Conservation (phyloP, 352 stramenopile species). For the Blastocystis sp. region DNA sequence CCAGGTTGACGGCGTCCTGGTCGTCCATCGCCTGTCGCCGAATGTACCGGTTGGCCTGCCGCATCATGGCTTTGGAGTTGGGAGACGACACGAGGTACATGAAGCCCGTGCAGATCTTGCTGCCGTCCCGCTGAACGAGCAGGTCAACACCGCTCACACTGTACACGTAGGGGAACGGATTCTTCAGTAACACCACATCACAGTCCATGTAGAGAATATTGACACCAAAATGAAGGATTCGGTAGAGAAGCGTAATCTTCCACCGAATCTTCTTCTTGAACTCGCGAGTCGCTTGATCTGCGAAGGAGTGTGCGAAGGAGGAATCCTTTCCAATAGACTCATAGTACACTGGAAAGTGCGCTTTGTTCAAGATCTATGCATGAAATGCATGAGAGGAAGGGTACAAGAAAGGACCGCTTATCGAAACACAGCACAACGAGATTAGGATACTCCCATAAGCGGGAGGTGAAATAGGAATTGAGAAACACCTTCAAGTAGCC, state of each 20-base stretch:
- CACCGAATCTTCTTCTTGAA: conserved; percentile 37
- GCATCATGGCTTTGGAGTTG: not conserved
- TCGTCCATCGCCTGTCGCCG: not conserved
- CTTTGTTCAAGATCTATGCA: conserved; percentile 3
- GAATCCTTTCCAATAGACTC: conserved; percentile 1
- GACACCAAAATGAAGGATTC: not conserved
- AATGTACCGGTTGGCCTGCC: not conserved
- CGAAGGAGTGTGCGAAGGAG: not conserved
- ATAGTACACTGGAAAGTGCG: conserved; percentile 11
- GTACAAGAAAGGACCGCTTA: conserved; percentile 20
- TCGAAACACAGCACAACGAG: conserved; percentile 38
- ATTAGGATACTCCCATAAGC: conserved; percentile 30
- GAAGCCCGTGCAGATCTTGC: conserved; percentile 39
- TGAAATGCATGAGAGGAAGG: not conserved
- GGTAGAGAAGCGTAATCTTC: not conserved
- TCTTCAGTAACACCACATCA: conserved; percentile 39
- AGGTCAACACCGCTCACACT: not conserved
- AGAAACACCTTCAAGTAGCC: conserved; percentile 53
- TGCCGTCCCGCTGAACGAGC: conserved; percentile 22
- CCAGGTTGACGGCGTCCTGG: not conserved
- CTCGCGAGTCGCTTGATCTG: conserved; percentile 12
- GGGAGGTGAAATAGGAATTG: not conserved
- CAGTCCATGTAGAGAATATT: conserved; percentile 15
- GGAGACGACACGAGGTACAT: conserved; percentile 14
- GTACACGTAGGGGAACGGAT: conserved; percentile 13